Percentiles rank a stretch among this genome's conserved stretches.
These are phyloP conservation scores for Danielia reshetovae DNA, from an alignment of 805 yeast species.

Conservation along the genomic window DNA sequence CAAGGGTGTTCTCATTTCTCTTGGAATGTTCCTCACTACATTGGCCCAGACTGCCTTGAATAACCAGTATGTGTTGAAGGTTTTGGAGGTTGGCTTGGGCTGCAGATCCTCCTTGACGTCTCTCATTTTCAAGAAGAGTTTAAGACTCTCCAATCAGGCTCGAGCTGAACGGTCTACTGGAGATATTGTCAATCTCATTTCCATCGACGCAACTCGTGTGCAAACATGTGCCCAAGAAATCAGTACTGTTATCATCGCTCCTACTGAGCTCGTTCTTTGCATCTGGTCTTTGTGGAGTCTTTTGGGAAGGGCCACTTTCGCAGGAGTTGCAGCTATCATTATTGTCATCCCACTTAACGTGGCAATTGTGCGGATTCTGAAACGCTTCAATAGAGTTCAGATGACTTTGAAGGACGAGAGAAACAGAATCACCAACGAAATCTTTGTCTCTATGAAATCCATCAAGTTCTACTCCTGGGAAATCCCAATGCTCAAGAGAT, in stretches of 20 bases:
- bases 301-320: slow-evolving; percentile 20
- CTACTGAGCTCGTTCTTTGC: slow-evolving; percentile 16
- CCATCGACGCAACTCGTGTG: slow-evolving; percentile 22
- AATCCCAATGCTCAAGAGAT: slow-evolving; percentile 19
- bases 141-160: slow-evolving; percentile 17
- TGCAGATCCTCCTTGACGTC: slow-evolving; percentile 20
- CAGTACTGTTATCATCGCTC: slow-evolving; percentile 14
- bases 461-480: slow-evolving; percentile 28
- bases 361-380: slow-evolving; percentile 15
- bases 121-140: slow-evolving; percentile 19
- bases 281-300: slow-evolving; percentile 20
- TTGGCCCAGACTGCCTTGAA: slow-evolving; percentile 56
- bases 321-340: slow-evolving; percentile 16
- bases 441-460: slow-evolving; percentile 21
- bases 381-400: slow-evolving; percentile 9
- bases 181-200: slow-evolving; percentile 21
- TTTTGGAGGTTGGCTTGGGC: slow-evolving; percentile 53
- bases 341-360: slow-evolving; percentile 18
- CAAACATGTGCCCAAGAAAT: slow-evolving; percentile 18
- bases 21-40: slow-evolving; percentile 55
- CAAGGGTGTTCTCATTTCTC: slow-evolving; percentile 14
- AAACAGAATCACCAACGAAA: slow-evolving; percentile 20
- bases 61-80: slow-evolving; percentile 63
- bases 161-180: slow-evolving; percentile 18
- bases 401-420: slow-evolving; percentile 20